phyloP scores from a whole-genome alignment of 2,329 filamentous ascomycete genomes.

The Fusarium longipes region DNA sequence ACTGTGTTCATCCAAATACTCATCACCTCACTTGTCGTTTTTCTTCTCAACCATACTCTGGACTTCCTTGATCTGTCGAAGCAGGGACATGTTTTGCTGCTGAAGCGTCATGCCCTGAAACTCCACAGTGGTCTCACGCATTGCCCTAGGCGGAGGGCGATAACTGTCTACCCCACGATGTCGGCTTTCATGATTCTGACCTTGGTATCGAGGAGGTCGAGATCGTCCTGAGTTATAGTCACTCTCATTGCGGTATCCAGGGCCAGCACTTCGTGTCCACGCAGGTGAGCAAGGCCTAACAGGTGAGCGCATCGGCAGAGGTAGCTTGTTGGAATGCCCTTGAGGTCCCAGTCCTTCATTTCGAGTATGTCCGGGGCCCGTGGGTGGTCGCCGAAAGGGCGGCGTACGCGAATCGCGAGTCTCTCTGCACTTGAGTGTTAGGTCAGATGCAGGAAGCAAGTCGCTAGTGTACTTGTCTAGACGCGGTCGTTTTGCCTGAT shows the following conservation, averaged over 20 bases:
- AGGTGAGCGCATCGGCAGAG: neutral
- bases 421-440: neutral
- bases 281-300: neutral
- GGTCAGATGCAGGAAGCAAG: neutral
- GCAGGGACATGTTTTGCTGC: neutral
- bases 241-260: neutral
- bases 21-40: neutral
- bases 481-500: neutral
- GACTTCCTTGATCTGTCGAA: rapidly evolving
- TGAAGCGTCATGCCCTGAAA: conserved; percentile 14
- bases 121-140: conserved; percentile 15
- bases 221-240: neutral
- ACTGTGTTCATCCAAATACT: neutral
- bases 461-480: rapidly evolving
- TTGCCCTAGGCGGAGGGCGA: neutral
- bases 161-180: neutral
- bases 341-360: neutral
- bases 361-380: neutral
- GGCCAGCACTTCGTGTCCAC: neutral
- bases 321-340: too few relatives aligned
- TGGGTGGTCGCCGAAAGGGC: neutral
- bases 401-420: neutral
- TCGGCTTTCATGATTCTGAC: neutral
- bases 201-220: neutral
- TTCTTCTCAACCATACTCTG: neutral